Conservation (phyloP, 148 eudicot genomes). For the Selenicereus undatus region DNA sequence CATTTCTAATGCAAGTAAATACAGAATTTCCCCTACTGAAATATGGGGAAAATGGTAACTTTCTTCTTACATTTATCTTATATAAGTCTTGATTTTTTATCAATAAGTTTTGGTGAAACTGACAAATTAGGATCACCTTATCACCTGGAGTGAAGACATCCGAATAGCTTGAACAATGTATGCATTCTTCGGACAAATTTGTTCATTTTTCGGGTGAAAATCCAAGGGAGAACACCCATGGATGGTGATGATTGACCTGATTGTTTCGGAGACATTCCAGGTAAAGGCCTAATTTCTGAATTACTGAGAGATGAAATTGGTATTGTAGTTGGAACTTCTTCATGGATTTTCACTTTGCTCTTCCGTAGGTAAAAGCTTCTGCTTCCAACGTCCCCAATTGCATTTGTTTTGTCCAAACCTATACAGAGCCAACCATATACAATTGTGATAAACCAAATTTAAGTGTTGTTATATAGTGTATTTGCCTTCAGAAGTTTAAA, state of each 20-base stretch:
- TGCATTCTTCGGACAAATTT: slow-evolving; percentile 2
- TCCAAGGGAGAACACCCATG: not conserved
- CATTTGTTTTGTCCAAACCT: slow-evolving; percentile 63
- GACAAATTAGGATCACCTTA: not conserved
- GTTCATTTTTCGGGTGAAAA: not conserved
- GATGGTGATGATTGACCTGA: not conserved
- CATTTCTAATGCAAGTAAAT: not conserved
- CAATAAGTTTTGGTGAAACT: not conserved
- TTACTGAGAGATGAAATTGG: not conserved
- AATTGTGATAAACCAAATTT: not conserved
- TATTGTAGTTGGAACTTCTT: not conserved
- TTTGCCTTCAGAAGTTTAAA: not conserved
- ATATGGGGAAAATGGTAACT: not conserved
- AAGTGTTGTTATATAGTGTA: not conserved
- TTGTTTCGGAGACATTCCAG: slow-evolving; percentile 1
- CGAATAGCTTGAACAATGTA: not conserved
- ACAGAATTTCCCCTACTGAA: not conserved
- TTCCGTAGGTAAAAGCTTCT: slow-evolving; percentile 82
- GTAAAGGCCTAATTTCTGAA: slow-evolving; percentile 14
- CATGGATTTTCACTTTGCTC: slow-evolving; percentile 14
- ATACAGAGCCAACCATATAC: not conserved
- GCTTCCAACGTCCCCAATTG: slow-evolving; percentile 80
- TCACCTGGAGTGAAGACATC: not conserved
- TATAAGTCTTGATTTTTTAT: not conserved
- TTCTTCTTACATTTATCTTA: not conserved